Evolutionary conservation across 1,139 yeast species (phyloP).

Genomic region (Geotrichum citri-aurantii): DNA sequence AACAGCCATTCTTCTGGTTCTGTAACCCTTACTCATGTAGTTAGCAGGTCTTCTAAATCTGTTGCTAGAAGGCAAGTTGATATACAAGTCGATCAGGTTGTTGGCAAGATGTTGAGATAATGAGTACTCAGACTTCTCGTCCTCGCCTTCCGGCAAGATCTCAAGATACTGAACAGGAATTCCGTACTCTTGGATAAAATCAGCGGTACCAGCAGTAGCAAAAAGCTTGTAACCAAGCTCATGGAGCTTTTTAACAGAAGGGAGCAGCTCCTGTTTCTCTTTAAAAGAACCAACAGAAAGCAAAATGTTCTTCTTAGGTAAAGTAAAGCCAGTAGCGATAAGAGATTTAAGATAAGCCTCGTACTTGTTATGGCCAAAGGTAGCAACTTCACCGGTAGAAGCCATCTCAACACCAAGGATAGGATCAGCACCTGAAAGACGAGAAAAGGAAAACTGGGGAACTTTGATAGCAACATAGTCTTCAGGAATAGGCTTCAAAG

Average conservation of each 20-base stretch:
- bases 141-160: conserved; percentile 52
- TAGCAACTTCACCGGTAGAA: conserved; percentile 98
- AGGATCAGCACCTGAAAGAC: conserved; percentile 98
- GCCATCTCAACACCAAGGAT: conserved; percentile 99
- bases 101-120: conserved; percentile 94
- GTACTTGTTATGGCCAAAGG: conserved; percentile 91
- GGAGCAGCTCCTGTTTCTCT: conserved; percentile 90
- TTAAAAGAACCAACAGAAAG: conserved; percentile 96
- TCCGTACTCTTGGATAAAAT: conserved; percentile 90
- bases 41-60: conserved; percentile 98
- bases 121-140: conserved; percentile 86
- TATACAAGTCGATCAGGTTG: conserved; percentile 91
- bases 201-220: conserved; percentile 99
- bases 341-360: conserved; percentile 96
- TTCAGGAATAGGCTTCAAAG: conserved; percentile 80
- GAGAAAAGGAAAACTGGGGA: conserved; percentile 96
- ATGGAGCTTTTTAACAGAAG: conserved; percentile 73
- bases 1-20: conserved; percentile 99
- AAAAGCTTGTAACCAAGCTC: conserved; percentile 85
- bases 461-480: conserved; percentile 96
- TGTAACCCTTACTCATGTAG: conserved; percentile 95
- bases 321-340: conserved; percentile 88
- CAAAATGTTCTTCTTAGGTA: conserved; percentile 92
- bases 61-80: conserved; percentile 94
- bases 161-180: conserved; percentile 94